phyloP scores from a whole-genome alignment of 306 rosid species.

The Gynostemma pentaphyllum region DNA sequence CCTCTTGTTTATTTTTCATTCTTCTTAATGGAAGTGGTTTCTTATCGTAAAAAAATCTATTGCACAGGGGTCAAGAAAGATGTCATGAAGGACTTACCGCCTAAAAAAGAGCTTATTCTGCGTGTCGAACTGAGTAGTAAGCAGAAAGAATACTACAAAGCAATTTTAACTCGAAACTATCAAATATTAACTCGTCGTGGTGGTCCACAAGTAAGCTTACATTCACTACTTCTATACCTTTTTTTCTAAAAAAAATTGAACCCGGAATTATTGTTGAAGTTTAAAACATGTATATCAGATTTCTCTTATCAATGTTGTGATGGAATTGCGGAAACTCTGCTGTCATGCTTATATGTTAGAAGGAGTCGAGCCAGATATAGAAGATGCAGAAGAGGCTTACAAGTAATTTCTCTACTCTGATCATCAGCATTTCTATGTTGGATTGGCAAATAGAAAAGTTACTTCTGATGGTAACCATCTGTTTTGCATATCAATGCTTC shows the following conservation, averaged over 20 bases:
- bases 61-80: slow-evolving; percentile 98
- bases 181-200: slow-evolving; percentile 93
- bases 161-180: slow-evolving; percentile 94
- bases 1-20: not conserved
- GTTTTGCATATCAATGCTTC: slow-evolving; percentile 4
- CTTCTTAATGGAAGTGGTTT: too few relatives aligned
- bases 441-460: not conserved
- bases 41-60: too few relatives aligned
- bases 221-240: slow-evolving; percentile 1
- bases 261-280: slow-evolving; percentile 12
- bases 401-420: slow-evolving; percentile 33
- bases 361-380: slow-evolving; percentile 95
- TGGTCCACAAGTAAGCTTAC: slow-evolving; percentile 74
- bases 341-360: slow-evolving; percentile 96
- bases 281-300: slow-evolving; percentile 46
- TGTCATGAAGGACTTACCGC: slow-evolving; percentile 98
- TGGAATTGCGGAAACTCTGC: slow-evolving; percentile 97
- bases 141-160: slow-evolving; percentile 96
- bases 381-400: slow-evolving; percentile 60
- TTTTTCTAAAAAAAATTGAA: not conserved
- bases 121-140: slow-evolving; percentile 87
- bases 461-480: not conserved
- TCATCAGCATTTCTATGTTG: not conserved
- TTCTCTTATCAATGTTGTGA: slow-evolving; percentile 94
- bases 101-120: slow-evolving; percentile 91